Evolutionary conservation across 2,329 filamentous ascomycete genomes (phyloP).

Genomic region (Helicocarpus griseus): DNA sequence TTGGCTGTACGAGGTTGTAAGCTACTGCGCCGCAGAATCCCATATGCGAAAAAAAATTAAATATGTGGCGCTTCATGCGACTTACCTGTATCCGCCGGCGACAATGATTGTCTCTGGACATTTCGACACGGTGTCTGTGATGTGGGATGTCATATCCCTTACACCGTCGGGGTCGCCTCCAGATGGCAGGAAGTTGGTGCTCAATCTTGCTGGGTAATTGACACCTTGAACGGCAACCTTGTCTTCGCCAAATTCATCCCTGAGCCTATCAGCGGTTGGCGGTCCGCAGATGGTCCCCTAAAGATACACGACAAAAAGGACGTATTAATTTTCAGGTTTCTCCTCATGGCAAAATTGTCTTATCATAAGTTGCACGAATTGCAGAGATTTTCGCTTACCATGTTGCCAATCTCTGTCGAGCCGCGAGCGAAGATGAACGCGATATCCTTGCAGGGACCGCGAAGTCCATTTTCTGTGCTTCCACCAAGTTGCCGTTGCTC

Average conservation of each 20-base stretch:
- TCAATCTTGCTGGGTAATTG: conserved; percentile 9
- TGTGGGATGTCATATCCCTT: conserved; percentile 7
- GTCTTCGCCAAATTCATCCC: background rate
- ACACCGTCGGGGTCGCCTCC: conserved; percentile 8
- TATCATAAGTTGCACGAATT: too few species aligned
- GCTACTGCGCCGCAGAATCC: conserved; percentile 13
- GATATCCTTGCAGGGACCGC: conserved; percentile 31
- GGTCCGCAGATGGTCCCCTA: conserved; percentile 25
- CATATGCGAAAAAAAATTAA: background rate
- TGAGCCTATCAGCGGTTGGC: conserved; percentile 21
- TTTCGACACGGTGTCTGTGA: conserved; percentile 9
- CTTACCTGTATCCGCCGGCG: conserved; percentile 11
- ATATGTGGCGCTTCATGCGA: too few species aligned
- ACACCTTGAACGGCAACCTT: conserved; percentile 12
- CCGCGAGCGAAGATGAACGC: conserved; percentile 43
- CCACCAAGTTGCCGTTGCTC: conserved; percentile 8
- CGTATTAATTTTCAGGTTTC: too few species aligned
- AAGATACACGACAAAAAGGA: background rate
- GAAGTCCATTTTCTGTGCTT: conserved; percentile 28
- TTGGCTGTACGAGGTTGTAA: conserved; percentile 20
- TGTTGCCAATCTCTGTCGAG: conserved; percentile 41
- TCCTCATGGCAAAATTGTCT: too few species aligned
- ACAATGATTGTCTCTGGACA: conserved; percentile 11
- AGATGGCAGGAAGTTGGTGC: conserved; percentile 8
- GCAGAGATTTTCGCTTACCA: too few species aligned